A percentile compares a stretch with the other conserved stretches of the same genome.
Evolutionary conservation across 192 early-diverging fungal species (phyloP).

Genomic region (Coemansia guatemalensis): DNA sequence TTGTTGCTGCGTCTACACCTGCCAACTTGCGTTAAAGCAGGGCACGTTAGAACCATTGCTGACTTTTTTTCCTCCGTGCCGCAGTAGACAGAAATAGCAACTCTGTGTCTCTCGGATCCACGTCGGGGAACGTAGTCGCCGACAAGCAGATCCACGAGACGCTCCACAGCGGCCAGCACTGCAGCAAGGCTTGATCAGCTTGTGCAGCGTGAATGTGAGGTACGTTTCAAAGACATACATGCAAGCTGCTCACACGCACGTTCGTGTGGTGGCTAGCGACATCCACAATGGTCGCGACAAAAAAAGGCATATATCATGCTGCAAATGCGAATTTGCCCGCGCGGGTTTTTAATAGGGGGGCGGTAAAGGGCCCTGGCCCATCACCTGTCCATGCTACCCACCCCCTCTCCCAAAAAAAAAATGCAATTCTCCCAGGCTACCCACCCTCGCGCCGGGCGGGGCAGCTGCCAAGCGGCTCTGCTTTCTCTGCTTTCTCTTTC

Average conservation of each 20-base stretch:
- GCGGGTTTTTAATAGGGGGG: constrained; percentile 10
- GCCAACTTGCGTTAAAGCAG: background rate
- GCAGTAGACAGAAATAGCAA: background rate
- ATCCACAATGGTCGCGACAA: constrained; percentile 15
- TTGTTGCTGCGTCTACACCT: background rate
- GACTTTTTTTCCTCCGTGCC: background rate
- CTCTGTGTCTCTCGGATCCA: background rate
- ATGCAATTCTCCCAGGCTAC: background rate
- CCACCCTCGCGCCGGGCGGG: background rate
- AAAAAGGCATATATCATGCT: constrained; percentile 14
- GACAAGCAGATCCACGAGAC: background rate
- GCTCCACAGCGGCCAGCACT: background rate
- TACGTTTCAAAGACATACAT: constrained; percentile 11
- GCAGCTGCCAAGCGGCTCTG: background rate
- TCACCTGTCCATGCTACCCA: background rate
- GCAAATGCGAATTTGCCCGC: constrained; percentile 4
- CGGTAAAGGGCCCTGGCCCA: background rate
- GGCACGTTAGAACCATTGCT: background rate
- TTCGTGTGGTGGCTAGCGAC: constrained; percentile 7
- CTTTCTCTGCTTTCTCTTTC: background rate
- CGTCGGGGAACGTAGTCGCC: background rate
- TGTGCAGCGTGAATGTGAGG: constrained; percentile 1
- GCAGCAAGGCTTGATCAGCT: constrained; percentile 1
- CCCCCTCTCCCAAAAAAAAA: constrained; percentile 5
- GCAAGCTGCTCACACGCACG: constrained; percentile 15